phyloP scores from a whole-genome alignment of 139 green algal species.

The Tetratostichococcus sp. region DNA sequence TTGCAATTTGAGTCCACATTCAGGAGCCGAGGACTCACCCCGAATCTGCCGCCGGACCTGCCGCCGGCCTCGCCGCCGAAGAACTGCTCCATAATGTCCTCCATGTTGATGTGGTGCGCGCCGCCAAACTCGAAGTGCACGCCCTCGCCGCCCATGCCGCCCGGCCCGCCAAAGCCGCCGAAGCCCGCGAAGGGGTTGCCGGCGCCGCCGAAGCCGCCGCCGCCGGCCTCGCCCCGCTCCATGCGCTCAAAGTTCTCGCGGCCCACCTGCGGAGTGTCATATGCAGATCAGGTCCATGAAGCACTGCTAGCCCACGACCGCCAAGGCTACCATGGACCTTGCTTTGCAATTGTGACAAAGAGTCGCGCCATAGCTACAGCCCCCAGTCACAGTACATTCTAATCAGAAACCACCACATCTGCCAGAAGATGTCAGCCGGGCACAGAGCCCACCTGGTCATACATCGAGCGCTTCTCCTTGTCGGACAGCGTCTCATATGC shows the following conservation, averaged over 20 bases:
- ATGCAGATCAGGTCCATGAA: too few relatives aligned
- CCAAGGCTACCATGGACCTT: too few relatives aligned
- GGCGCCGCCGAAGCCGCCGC: conserved; percentile 18
- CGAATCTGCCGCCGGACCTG: not conserved
- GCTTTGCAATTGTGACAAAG: too few relatives aligned
- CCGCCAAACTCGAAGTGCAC: not conserved
- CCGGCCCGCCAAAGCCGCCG: not conserved
- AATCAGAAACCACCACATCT: too few relatives aligned
- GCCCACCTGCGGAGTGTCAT: conserved; percentile 31
- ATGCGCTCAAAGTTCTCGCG: conserved; percentile 43
- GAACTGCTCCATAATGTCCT: conserved; percentile 22
- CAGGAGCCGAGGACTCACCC: too few relatives aligned
- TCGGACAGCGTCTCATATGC: conserved; percentile 88
- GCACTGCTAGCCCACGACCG: too few relatives aligned
- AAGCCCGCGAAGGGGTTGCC: not conserved
- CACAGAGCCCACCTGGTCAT: conserved; percentile 55
- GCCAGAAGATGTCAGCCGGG: too few relatives aligned
- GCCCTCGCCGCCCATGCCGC: not conserved
- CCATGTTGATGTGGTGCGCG: not conserved
- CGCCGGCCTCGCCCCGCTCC: conserved; percentile 17
- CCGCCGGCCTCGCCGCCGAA: conserved; percentile 8
- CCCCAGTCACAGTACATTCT: too few relatives aligned
- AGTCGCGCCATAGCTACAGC: too few relatives aligned
- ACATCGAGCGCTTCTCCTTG: conserved; percentile 70
- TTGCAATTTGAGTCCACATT: too few relatives aligned